Evolutionary conservation across 1,284 basidiomycete genomes (phyloP).

Genomic region (Boletellus dicymbophilus): DNA sequence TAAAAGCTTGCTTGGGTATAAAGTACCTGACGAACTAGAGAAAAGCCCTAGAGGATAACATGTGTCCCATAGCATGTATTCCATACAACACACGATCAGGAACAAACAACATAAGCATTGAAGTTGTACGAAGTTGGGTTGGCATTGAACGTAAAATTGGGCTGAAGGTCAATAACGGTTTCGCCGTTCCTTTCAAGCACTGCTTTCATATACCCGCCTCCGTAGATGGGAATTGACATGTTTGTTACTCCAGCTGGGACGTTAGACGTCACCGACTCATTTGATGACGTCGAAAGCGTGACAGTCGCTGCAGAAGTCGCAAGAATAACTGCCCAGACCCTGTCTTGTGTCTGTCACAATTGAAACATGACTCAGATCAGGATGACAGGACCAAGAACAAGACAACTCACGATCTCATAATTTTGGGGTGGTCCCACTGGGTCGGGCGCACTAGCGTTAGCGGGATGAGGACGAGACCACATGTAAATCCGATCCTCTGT

Average conservation of each 20-base stretch:
- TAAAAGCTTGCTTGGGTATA: too few relatives aligned
- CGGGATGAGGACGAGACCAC: conserved; percentile 76
- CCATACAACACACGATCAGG: conserved; percentile 18
- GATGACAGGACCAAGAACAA: conserved; percentile 1
- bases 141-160: conserved; percentile 55
- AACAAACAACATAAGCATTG: conserved; percentile 55
- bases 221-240: conserved; percentile 57
- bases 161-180: conserved; percentile 51
- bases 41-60: background rate
- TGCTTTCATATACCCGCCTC: conserved; percentile 64
- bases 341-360: conserved; percentile 46
- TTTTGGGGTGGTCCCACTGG: conserved; percentile 56
- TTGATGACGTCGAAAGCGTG: conserved; percentile 50
- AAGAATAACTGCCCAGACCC: conserved; percentile 68
- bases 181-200: conserved; percentile 54
- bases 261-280: conserved; percentile 46
- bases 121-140: conserved; percentile 62
- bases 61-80: too few relatives aligned
- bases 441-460: conserved; percentile 53
- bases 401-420: conserved; percentile 46
- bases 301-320: conserved; percentile 55
- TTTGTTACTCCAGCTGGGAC: conserved; percentile 66
- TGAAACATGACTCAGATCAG: conserved; percentile 7
- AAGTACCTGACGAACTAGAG: background rate
- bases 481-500: conserved; percentile 67